Conservation (phyloP, 1,139 yeast species). For the Arxiozyma heterogenica region DNA sequence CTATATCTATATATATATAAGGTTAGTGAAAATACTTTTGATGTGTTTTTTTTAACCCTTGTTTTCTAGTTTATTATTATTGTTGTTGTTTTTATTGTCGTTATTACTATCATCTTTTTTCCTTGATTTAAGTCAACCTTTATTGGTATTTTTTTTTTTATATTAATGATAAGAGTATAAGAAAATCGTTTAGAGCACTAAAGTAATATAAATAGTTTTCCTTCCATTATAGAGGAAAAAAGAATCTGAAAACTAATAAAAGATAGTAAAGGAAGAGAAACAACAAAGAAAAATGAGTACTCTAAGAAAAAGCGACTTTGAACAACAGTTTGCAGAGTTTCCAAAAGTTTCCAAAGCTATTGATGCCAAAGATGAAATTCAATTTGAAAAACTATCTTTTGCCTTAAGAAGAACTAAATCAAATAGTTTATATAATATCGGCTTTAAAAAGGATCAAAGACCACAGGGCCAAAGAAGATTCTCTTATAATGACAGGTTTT, state of each 20-base stretch:
- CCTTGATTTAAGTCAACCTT: too few relatives aligned
- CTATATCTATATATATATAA: too few relatives aligned
- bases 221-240: background rate
- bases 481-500: conserved; percentile 2
- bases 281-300: background rate
- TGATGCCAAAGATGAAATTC: conserved; percentile 58
- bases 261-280: background rate
- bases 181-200: too few relatives aligned
- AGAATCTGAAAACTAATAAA: too few relatives aligned
- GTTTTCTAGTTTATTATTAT: too few relatives aligned
- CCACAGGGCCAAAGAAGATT: background rate
- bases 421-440: background rate
- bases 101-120: too few relatives aligned
- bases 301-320: background rate
- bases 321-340: conserved; percentile 7
- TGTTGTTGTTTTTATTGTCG: too few relatives aligned
- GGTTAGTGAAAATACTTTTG: too few relatives aligned
- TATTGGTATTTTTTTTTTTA: too few relatives aligned
- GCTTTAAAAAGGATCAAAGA: background rate
- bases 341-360: conserved; percentile 35
- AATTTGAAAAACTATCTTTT: conserved; percentile 63
- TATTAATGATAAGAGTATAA: too few relatives aligned
- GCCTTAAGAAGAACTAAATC: conserved; percentile 70
- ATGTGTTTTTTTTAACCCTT: too few relatives aligned
- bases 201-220: too few relatives aligned